These are phyloP conservation scores for Gossypium laxum DNA, from an alignment of 441 rosid genomes.

Conservation along the genomic window DNA sequence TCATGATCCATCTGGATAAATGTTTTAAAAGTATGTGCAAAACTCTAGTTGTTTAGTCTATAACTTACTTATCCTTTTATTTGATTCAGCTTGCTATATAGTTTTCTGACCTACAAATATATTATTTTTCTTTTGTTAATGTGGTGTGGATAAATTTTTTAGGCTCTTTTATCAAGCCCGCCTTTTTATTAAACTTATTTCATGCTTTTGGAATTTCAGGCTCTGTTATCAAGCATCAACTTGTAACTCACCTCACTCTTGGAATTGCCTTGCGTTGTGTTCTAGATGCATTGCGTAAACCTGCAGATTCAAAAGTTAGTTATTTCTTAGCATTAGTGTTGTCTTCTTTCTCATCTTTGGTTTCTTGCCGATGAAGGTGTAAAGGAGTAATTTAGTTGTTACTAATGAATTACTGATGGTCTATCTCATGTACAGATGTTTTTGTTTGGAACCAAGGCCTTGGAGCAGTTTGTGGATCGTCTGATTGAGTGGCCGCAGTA, in stretches of 20 bases:
- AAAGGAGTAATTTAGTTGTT: background rate
- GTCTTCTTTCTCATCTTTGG: slow-evolving; percentile 2
- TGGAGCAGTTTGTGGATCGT: slow-evolving; percentile 96
- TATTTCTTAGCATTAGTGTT: background rate
- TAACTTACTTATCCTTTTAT: background rate
- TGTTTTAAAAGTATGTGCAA: background rate
- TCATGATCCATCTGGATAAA: background rate
- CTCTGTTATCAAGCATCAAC: slow-evolving; percentile 90
- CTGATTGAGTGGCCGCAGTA: slow-evolving; percentile 96
- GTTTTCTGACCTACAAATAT: background rate
- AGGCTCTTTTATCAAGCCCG: background rate
- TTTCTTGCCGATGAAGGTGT: background rate
- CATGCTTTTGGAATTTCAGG: slow-evolving; percentile 34
- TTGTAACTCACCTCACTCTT: slow-evolving; percentile 79
- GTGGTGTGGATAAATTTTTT: background rate
- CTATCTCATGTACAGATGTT: slow-evolving; percentile 60
- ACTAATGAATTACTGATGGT: slow-evolving; percentile 10
- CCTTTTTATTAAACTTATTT: background rate
- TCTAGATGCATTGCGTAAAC: slow-evolving; percentile 89
- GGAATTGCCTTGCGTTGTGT: slow-evolving; percentile 95
- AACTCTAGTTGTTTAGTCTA: background rate
- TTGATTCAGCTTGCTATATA: background rate
- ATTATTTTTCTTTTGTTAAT: background rate
- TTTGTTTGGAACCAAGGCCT: slow-evolving; percentile 88
- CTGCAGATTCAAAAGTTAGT: slow-evolving; percentile 90